Evolutionary conservation across 768 basidiomycete species (phyloP).

Genomic region (Leccinum barrowsii): DNA sequence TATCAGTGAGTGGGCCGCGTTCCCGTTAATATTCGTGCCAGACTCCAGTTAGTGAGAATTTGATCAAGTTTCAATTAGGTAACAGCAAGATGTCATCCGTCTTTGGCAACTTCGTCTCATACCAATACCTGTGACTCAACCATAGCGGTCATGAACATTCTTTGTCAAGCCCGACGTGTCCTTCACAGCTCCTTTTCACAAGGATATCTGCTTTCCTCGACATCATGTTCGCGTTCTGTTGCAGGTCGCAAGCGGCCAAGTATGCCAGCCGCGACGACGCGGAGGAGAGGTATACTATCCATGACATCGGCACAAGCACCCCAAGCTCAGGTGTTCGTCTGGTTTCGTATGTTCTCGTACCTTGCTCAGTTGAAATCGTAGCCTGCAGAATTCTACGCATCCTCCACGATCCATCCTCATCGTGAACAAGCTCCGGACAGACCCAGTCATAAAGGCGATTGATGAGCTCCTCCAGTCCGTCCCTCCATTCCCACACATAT

Average conservation of each 20-base stretch:
- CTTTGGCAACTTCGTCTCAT: constrained; percentile 10
- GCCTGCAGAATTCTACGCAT: constrained; percentile 20
- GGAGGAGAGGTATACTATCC: constrained; percentile 12
- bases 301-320: constrained; percentile 7
- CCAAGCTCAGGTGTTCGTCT: constrained; percentile 20
- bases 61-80: neutral
- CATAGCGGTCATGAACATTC: constrained; percentile 15
- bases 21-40: constrained; percentile 1
- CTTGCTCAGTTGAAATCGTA: constrained; percentile 27
- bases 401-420: constrained; percentile 66
- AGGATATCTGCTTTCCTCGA: constrained; percentile 1
- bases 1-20: too few relatives aligned
- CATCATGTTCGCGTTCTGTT: constrained; percentile 4
- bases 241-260: neutral
- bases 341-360: constrained; percentile 3
- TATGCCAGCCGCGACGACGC: neutral
- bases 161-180: constrained; percentile 18
- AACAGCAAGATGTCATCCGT: constrained; percentile 5
- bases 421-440: constrained; percentile 78
- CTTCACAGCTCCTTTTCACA: constrained; percentile 23
- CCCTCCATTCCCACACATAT: neutral
- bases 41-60: constrained; percentile 6
- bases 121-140: neutral
- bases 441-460: constrained; percentile 73
- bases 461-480: constrained; percentile 68